phyloP scores from a whole-genome alignment of 768 basidiomycete genomes.

The Lactarius quietus region DNA sequence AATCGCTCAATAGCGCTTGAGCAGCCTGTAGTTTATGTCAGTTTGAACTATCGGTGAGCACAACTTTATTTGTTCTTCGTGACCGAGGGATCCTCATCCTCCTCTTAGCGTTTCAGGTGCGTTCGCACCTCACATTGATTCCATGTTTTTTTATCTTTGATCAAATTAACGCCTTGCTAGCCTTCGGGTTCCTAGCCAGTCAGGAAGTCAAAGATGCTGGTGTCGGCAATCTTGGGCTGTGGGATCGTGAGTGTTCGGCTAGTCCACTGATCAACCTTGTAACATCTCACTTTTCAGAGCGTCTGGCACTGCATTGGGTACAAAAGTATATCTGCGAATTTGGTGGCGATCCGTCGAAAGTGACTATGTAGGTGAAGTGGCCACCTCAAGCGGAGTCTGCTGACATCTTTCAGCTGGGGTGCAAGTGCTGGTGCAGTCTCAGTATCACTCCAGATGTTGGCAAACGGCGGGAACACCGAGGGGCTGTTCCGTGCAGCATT shows the following conservation, averaged over 20 bases:
- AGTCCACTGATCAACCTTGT: background rate
- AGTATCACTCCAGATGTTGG: slow-evolving; percentile 40
- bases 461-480: slow-evolving; percentile 37
- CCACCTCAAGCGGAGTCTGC: background rate
- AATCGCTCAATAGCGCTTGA: slow-evolving; percentile 26
- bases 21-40: slow-evolving; percentile 29
- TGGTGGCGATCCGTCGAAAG: slow-evolving; percentile 59
- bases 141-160: background rate
- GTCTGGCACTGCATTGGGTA: slow-evolving; percentile 59
- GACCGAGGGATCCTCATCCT: background rate
- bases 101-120: slow-evolving; percentile 14
- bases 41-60: slow-evolving; percentile 29
- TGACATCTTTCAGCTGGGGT: slow-evolving; percentile 39
- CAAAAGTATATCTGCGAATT: slow-evolving; percentile 60
- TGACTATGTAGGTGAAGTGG: slow-evolving; percentile 46
- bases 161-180: slow-evolving; percentile 23
- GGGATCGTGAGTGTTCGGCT: slow-evolving; percentile 46
- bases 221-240: slow-evolving; percentile 60
- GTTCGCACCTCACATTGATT: background rate
- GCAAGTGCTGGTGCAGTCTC: slow-evolving; percentile 52
- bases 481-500: slow-evolving; percentile 41
- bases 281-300: slow-evolving; percentile 36
- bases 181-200: slow-evolving; percentile 50
- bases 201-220: slow-evolving; percentile 50
- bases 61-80: background rate